These are phyloP conservation scores for Trichoderma atroviride DNA, from an alignment of 2,329 filamentous ascomycete species.

Conservation along the genomic window DNA sequence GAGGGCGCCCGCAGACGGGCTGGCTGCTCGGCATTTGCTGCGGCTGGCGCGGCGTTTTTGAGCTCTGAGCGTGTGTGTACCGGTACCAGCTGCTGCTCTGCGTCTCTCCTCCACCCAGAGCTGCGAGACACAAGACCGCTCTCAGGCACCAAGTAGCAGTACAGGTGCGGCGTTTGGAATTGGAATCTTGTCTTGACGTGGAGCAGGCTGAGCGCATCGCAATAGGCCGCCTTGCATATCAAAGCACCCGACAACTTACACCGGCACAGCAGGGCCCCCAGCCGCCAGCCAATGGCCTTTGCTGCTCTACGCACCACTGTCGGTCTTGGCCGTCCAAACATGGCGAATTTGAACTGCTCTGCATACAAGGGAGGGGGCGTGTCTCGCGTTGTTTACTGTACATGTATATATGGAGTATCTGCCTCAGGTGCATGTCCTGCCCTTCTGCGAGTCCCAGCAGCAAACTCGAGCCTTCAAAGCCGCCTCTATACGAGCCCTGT, in stretches of 20 bases:
- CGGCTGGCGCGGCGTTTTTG: slow-evolving; percentile 8
- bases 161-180: neutral
- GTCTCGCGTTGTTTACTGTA: neutral
- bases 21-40: slow-evolving; percentile 1
- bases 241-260: slow-evolving; percentile 1
- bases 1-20: slow-evolving; percentile 5
- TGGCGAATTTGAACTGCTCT: neutral
- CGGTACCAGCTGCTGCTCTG: neutral
- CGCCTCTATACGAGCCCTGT: neutral
- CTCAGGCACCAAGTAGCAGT: neutral
- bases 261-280: slow-evolving; percentile 4
- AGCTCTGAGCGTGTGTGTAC: neutral
- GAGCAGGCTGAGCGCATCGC: neutral
- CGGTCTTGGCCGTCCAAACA: slow-evolving; percentile 1
- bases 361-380: slow-evolving; percentile 6
- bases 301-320: neutral
- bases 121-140: neutral
- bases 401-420: neutral
- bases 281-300: neutral
- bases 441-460: neutral
- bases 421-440: neutral
- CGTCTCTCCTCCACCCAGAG: neutral
- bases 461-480: neutral
- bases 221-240: neutral
- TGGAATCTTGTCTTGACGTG: neutral